Evolutionary conservation across 306 rosid species (phyloP).

Genomic region (Vicia villosa): DNA sequence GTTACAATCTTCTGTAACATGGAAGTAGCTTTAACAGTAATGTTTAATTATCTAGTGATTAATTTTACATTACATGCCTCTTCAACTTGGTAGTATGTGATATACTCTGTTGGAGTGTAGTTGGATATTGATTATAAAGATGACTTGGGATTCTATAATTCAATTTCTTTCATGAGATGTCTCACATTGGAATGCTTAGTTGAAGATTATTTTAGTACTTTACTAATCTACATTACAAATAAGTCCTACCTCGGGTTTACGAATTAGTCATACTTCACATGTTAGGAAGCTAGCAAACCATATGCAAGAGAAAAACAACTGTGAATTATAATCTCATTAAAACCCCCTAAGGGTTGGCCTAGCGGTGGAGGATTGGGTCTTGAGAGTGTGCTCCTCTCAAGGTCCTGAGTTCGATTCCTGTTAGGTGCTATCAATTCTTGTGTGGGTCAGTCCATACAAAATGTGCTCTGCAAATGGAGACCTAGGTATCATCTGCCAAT

Average conservation of each 20-base stretch:
- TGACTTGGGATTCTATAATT: conserved; percentile 54
- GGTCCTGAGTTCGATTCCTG: too few relatives aligned
- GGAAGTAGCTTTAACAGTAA: conserved; percentile 36
- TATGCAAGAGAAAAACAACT: too few relatives aligned
- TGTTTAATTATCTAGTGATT: conserved; percentile 43
- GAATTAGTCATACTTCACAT: background rate
- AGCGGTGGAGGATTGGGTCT: too few relatives aligned
- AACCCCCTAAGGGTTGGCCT: too few relatives aligned
- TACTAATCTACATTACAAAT: background rate
- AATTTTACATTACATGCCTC: conserved; percentile 40
- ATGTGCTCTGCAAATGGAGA: too few relatives aligned
- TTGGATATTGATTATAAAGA: conserved; percentile 23
- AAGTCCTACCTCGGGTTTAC: background rate
- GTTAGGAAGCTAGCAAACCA: too few relatives aligned
- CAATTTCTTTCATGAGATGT: conserved; percentile 45
- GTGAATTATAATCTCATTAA: too few relatives aligned
- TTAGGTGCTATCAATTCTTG: too few relatives aligned
- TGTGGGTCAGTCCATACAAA: too few relatives aligned
- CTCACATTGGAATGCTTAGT: conserved; percentile 40
- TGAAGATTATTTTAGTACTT: background rate
- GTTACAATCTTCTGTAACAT: conserved; percentile 19
- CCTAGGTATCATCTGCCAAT: too few relatives aligned
- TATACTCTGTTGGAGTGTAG: conserved; percentile 49
- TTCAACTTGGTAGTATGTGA: conserved; percentile 46
- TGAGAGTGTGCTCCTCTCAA: too few relatives aligned